phyloP scores from a whole-genome alignment of 2,329 filamentous ascomycete species.

The Cryoendolithus antarcticus region DNA sequence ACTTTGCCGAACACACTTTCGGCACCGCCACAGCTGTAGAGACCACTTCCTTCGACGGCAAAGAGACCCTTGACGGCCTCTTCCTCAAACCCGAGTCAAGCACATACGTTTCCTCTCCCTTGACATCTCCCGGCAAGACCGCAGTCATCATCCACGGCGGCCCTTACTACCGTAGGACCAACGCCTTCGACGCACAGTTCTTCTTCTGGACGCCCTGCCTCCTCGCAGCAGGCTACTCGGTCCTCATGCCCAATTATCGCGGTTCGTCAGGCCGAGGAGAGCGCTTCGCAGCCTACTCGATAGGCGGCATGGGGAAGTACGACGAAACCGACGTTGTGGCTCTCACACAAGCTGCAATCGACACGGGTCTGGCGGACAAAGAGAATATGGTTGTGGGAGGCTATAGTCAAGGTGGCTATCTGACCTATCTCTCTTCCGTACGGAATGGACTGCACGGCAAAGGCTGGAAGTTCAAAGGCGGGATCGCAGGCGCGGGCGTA shows the following conservation, averaged over 20 bases:
- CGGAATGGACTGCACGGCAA: constrained; percentile 23
- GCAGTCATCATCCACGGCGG: constrained; percentile 27
- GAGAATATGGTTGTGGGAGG: constrained; percentile 25
- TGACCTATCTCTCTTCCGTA: constrained; percentile 26
- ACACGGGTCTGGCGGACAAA: constrained; percentile 20
- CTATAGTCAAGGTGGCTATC: constrained; percentile 28
- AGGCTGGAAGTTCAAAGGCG: constrained; percentile 27
- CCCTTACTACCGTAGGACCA: constrained; percentile 19
- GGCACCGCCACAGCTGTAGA: constrained; percentile 12
- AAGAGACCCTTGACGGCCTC: constrained; percentile 19
- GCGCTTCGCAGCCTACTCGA: constrained; percentile 21
- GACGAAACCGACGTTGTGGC: constrained; percentile 29
- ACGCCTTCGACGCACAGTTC: constrained; percentile 20
- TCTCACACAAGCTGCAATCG: constrained; percentile 23
- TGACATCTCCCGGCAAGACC: constrained; percentile 18
- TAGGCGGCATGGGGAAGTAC: constrained; percentile 20
- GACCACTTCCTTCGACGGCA: constrained; percentile 16
- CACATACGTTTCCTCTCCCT: neutral
- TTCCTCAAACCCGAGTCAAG: constrained; percentile 14
- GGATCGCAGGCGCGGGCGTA: constrained; percentile 26
- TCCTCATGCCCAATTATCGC: constrained; percentile 30
- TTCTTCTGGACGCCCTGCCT: constrained; percentile 22
- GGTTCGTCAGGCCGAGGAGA: constrained; percentile 25
- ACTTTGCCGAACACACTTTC: no score
- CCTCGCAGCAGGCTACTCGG: constrained; percentile 25